Evolutionary conservation across 352 stramenopile species (phyloP).

Genomic region (Phytophthora foliorum): DNA sequence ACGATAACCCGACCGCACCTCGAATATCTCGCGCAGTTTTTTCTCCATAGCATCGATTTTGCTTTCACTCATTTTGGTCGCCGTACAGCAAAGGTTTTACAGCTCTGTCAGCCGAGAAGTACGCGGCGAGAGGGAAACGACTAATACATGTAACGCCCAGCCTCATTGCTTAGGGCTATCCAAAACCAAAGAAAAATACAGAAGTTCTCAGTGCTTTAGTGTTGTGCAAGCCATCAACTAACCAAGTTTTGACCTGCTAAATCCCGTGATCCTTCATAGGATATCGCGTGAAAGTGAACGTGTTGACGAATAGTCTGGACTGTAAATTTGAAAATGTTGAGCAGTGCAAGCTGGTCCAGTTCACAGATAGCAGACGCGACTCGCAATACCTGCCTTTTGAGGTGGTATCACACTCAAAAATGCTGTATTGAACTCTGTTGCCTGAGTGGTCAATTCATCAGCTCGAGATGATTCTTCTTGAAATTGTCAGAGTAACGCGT

Average conservation of each 20-base stretch:
- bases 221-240: neutral
- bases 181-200: too few relatives aligned
- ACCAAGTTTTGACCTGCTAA: too few relatives aligned
- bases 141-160: too few relatives aligned
- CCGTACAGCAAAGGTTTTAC: neutral
- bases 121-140: neutral
- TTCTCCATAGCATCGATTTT: constrained; percentile 62
- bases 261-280: too few relatives aligned
- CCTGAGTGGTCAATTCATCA: too few relatives aligned
- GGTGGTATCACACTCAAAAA: too few relatives aligned
- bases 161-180: neutral
- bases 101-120: neutral
- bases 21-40: constrained; percentile 70
- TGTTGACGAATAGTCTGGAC: neutral
- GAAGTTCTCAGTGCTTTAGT: neutral
- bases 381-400: too few relatives aligned
- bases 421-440: neutral
- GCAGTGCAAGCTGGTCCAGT: neutral
- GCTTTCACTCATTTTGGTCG: constrained; percentile 34
- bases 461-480: too few relatives aligned
- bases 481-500: too few relatives aligned
- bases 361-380: neutral
- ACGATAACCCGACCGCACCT: constrained; percentile 81
- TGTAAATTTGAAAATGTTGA: neutral
- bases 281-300: too few relatives aligned